Evolutionary conservation across 2,329 filamentous ascomycete species (phyloP).

Genomic region (Colletotrichum incanum): DNA sequence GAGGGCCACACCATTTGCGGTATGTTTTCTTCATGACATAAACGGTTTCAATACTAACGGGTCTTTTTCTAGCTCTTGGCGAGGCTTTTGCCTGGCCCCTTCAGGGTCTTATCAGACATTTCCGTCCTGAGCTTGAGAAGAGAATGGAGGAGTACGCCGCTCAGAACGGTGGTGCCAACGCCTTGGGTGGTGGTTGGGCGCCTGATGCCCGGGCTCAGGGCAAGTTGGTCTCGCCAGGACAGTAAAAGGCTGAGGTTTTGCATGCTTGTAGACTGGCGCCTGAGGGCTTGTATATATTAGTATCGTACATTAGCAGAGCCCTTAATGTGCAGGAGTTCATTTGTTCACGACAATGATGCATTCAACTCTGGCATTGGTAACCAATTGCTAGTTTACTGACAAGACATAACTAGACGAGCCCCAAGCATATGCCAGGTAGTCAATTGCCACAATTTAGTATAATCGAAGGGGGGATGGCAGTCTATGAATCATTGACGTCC

Average conservation of each 20-base stretch:
- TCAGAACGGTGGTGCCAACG: constrained; percentile 76
- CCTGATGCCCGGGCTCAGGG: constrained; percentile 83
- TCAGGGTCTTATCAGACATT: constrained; percentile 97
- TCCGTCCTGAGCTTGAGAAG: constrained; percentile 94
- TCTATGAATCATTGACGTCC: neutral
- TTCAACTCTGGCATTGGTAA: neutral
- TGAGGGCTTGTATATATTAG: constrained; percentile 45
- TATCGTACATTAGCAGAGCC: constrained; percentile 45
- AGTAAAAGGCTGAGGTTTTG: constrained; percentile 71
- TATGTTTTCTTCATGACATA: constrained; percentile 60
- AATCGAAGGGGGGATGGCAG: neutral
- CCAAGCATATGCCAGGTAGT: too few species aligned
- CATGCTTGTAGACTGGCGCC: constrained; percentile 42
- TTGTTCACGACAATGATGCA: constrained; percentile 23
- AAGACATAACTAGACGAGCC: neutral
- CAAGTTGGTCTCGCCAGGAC: constrained; percentile 88
- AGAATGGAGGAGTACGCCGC: constrained; percentile 87
- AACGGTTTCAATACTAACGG: constrained; percentile 49
- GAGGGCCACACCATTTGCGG: constrained; percentile 99
- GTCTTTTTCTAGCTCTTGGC: constrained; percentile 76
- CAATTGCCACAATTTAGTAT: neutral
- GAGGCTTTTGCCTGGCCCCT: constrained; percentile 99
- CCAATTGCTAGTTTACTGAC: neutral
- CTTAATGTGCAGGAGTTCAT: constrained; percentile 37
- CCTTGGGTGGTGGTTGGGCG: constrained; percentile 90